Evolutionary conservation across 106 monocot genomes (phyloP).

Genomic region (Xerophyta viscosa): DNA sequence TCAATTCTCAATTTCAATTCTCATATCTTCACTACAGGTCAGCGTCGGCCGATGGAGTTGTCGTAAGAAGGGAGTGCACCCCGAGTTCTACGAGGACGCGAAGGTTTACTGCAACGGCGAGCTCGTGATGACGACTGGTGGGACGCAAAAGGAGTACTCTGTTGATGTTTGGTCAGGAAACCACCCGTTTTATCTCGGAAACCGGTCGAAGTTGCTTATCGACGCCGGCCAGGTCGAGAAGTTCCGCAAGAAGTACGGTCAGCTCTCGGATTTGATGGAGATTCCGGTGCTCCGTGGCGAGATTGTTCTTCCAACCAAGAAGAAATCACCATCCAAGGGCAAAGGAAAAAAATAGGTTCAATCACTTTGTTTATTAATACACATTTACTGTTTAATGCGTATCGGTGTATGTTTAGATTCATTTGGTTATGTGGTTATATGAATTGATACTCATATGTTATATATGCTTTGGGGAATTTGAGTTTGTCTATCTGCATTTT

Average conservation of each 20-base stretch:
- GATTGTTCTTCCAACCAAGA: slow-evolving; percentile 46
- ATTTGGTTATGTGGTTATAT: too few species aligned
- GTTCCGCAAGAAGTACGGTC: slow-evolving; percentile 72
- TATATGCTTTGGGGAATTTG: too few species aligned
- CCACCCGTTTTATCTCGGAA: slow-evolving; percentile 87
- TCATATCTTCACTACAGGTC: too few species aligned
- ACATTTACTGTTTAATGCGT: too few species aligned
- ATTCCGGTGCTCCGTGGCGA: slow-evolving; percentile 53
- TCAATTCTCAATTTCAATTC: too few species aligned
- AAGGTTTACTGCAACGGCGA: slow-evolving; percentile 95
- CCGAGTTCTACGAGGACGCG: slow-evolving; percentile 70
- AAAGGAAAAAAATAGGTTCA: slow-evolving; percentile 65
- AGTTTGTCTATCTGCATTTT: too few species aligned
- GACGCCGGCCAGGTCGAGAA: slow-evolving; percentile 82
- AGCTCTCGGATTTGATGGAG: slow-evolving; percentile 49
- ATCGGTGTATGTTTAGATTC: too few species aligned
- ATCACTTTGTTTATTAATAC: too few species aligned
- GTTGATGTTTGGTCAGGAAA: slow-evolving; percentile 96
- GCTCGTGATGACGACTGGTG: slow-evolving; percentile 88
- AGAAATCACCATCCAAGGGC: slow-evolving; percentile 36
- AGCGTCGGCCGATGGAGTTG: too few species aligned
- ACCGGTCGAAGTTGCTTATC: slow-evolving; percentile 36
- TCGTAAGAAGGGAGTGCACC: slow-evolving; percentile 74
- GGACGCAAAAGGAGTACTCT: slow-evolving; percentile 70
- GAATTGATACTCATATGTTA: too few species aligned